A percentile compares a stretch with the other conserved stretches of the same genome.
phyloP scores from a whole-genome alignment of 768 basidiomycete genomes.

The Cystoderma amianthinum region DNA sequence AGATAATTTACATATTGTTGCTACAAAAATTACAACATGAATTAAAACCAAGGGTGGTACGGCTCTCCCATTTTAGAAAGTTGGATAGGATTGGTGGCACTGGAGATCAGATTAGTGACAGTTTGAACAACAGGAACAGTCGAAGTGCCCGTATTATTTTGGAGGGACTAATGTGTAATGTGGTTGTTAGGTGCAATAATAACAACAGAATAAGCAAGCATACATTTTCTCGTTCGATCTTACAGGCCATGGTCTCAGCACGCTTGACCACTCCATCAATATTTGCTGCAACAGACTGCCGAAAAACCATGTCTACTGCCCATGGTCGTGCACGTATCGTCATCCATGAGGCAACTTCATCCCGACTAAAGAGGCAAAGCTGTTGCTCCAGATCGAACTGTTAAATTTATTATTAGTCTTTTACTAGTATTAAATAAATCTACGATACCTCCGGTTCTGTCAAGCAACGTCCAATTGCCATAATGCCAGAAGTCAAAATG shows the following conservation, averaged over 20 bases:
- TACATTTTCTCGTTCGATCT: slow-evolving; percentile 80
- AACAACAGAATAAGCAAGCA: slow-evolving; percentile 5
- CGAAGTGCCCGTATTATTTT: slow-evolving; percentile 28
- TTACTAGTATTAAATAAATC: slow-evolving; percentile 1
- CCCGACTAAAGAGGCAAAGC: slow-evolving; percentile 84
- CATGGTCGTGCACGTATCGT: slow-evolving; percentile 48
- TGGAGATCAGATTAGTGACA: slow-evolving; percentile 74
- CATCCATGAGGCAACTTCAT: slow-evolving; percentile 84
- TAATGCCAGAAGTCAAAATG: slow-evolving; percentile 75
- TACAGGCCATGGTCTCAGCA: slow-evolving; percentile 81
- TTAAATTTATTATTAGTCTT: slow-evolving; percentile 4
- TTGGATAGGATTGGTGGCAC: slow-evolving; percentile 80
- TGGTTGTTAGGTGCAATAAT: slow-evolving; percentile 1
- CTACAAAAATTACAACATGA: slow-evolving; percentile 5
- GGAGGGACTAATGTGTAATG: slow-evolving; percentile 16
- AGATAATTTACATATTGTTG: slow-evolving; percentile 4
- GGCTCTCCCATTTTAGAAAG: slow-evolving; percentile 82
- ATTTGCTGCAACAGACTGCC: slow-evolving; percentile 44
- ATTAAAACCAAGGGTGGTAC: slow-evolving; percentile 82
- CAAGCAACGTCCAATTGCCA: slow-evolving; percentile 86
- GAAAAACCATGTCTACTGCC: slow-evolving; percentile 52
- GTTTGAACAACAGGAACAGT: slow-evolving; percentile 68
- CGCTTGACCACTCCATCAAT: slow-evolving; percentile 70
- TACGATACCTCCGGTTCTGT: slow-evolving; percentile 79
- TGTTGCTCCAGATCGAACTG: slow-evolving; percentile 92